Percentiles rank a stretch among this genome's conserved stretches.
These are phyloP conservation scores for Skeletonema costatum DNA, from an alignment of 108 stramenopile species.

Conservation along the genomic window DNA sequence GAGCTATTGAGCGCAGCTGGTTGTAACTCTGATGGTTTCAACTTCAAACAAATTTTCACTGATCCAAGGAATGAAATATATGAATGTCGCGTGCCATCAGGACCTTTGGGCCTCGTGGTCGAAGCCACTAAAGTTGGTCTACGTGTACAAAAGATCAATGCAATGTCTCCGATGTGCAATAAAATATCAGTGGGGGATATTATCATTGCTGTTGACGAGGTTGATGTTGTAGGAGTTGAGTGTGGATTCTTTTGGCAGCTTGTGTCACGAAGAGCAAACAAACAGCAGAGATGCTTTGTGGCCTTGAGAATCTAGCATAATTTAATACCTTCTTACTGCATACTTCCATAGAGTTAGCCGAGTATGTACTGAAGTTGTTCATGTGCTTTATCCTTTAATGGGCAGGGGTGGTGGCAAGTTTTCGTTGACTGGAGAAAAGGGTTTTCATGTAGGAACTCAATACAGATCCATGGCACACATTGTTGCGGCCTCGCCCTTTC, in stretches of 20 bases:
- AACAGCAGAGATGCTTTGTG: neutral
- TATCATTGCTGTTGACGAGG: slow-evolving; percentile 40
- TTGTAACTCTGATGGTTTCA: slow-evolving; percentile 12
- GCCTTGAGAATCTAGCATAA: neutral
- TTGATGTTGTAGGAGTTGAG: slow-evolving; percentile 43
- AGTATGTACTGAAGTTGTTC: no score
- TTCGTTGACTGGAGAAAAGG: no score
- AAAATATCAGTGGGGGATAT: slow-evolving; percentile 31
- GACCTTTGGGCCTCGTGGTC: slow-evolving; percentile 39
- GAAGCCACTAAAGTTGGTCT: slow-evolving; percentile 38
- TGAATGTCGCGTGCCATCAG: slow-evolving; percentile 40
- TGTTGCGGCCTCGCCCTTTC: no score
- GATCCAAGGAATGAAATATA: slow-evolving; percentile 46
- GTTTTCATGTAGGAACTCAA: no score
- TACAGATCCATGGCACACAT: no score
- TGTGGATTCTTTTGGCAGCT: slow-evolving; percentile 37
- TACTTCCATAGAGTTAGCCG: neutral
- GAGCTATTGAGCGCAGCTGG: slow-evolving; percentile 13
- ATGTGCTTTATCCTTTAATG: no score
- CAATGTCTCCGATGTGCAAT: slow-evolving; percentile 36
- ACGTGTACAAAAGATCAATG: slow-evolving; percentile 31
- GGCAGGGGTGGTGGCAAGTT: no score
- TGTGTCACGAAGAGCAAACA: slow-evolving; percentile 10
- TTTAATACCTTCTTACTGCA: neutral
- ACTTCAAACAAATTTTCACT: slow-evolving; percentile 27